Evolutionary conservation across 306 rosid species (phyloP).

Genomic region (Quercus parvula): DNA sequence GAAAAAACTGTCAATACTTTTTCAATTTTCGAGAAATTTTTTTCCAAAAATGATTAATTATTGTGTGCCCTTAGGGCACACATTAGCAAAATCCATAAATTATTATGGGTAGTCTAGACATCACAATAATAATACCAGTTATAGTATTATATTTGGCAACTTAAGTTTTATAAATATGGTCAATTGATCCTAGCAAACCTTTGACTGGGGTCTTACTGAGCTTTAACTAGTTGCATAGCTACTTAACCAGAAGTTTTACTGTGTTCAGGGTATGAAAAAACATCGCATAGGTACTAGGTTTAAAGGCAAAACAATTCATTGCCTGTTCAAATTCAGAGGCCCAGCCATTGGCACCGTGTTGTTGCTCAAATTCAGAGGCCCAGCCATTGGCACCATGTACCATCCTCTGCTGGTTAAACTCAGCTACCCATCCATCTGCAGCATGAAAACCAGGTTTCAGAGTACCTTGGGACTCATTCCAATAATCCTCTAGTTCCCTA

Average conservation of each 20-base stretch:
- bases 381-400: slow-evolving; percentile 63
- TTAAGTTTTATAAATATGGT: not conserved
- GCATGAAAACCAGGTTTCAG: slow-evolving; percentile 50
- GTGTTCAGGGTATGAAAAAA: not conserved
- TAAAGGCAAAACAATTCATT: slow-evolving; percentile 19
- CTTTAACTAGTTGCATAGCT: no score
- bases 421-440: slow-evolving; percentile 80
- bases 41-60: no score
- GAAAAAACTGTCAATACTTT: no score
- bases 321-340: slow-evolving; percentile 95
- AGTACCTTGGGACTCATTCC: slow-evolving; percentile 95
- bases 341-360: slow-evolving; percentile 87
- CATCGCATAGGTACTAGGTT: slow-evolving; percentile 12
- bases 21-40: no score
- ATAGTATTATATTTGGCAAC: not conserved
- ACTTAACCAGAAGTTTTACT: not conserved
- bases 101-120: no score
- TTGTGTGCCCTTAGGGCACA: no score
- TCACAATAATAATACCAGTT: no score
- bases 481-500: slow-evolving; percentile 78
- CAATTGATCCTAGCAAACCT: not conserved
- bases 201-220: not conserved
- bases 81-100: no score
- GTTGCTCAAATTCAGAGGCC: slow-evolving; percentile 88
- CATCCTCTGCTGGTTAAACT: slow-evolving; percentile 59